A percentile compares a stretch with the other conserved stretches of the same genome.
phyloP scores from a whole-genome alignment of 257 asterid species.

The Coffea canephora region DNA sequence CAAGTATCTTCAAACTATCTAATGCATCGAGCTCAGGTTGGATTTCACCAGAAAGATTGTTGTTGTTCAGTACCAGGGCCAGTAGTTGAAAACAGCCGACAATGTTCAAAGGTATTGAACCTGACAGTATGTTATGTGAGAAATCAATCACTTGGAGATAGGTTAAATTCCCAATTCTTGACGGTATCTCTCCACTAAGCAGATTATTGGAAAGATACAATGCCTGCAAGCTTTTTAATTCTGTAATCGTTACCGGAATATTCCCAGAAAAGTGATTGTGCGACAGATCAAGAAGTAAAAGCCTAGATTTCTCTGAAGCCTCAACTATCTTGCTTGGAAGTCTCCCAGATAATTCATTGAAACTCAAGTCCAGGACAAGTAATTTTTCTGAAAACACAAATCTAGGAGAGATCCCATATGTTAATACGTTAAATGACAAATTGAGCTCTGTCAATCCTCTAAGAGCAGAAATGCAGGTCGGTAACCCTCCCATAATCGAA shows the following conservation, averaged over 20 bases:
- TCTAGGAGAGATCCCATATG: slow-evolving; percentile 81
- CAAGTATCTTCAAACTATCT: slow-evolving; percentile 76
- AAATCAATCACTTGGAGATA: slow-evolving; percentile 89
- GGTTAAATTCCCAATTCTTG: slow-evolving; percentile 79
- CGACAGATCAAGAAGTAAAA: slow-evolving; percentile 71
- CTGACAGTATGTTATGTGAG: slow-evolving; percentile 70
- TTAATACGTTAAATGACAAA: slow-evolving; percentile 61
- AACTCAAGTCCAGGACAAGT: slow-evolving; percentile 72
- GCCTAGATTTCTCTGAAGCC: slow-evolving; percentile 58
- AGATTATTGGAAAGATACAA: slow-evolving; percentile 70
- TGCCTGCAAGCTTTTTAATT: slow-evolving; percentile 80
- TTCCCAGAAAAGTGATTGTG: slow-evolving; percentile 65
- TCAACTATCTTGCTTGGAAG: slow-evolving; percentile 55
- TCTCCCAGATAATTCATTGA: slow-evolving; percentile 62
- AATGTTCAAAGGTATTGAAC: slow-evolving; percentile 71
- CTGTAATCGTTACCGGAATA: slow-evolving; percentile 66
- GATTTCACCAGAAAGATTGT: slow-evolving; percentile 85
- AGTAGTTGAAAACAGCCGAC: slow-evolving; percentile 92
- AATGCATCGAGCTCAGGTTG: slow-evolving; percentile 96
- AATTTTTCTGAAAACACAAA: slow-evolving; percentile 63
- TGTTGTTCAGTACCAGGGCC: slow-evolving; percentile 63
- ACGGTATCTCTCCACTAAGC: slow-evolving; percentile 76
- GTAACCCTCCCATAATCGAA: slow-evolving; percentile 77
- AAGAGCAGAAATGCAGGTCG: slow-evolving; percentile 69
- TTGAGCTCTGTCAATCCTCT: slow-evolving; percentile 58